phyloP scores from a whole-genome alignment of 257 asterid genomes.

The Lycium barbarum region DNA sequence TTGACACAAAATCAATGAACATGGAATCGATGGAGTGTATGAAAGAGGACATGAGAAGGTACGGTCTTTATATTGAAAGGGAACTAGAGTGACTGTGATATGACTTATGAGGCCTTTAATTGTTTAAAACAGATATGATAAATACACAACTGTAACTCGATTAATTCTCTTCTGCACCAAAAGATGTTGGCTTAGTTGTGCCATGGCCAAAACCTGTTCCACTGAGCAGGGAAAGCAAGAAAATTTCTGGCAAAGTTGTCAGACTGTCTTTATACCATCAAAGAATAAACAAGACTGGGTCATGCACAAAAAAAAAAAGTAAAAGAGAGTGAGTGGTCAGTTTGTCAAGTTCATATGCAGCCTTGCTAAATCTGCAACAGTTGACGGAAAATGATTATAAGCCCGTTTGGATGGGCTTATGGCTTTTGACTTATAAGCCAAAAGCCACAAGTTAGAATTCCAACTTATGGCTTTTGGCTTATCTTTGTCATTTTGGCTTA shows the following conservation, averaged over 20 bases:
- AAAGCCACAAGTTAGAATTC: too few species aligned
- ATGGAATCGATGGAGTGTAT: background rate
- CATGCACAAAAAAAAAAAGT: background rate
- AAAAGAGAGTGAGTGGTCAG: background rate
- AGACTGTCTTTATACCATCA: background rate
- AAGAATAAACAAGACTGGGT: background rate
- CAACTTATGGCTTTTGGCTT: too few species aligned
- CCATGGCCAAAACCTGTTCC: background rate
- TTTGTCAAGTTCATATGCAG: conserved; percentile 3
- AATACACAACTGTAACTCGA: background rate
- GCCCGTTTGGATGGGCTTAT: too few species aligned
- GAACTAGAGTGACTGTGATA: background rate
- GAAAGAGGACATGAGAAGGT: background rate
- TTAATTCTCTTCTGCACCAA: background rate
- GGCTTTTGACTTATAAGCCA: too few species aligned
- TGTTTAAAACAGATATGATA: background rate
- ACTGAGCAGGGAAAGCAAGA: background rate
- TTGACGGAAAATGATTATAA: background rate
- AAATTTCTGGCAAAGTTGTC: background rate
- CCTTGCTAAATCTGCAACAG: background rate
- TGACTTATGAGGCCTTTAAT: conserved; percentile 1
- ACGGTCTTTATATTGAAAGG: background rate
- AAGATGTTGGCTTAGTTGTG: background rate
- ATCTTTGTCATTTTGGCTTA: too few species aligned
- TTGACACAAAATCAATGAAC: background rate